Evolutionary conservation across 2,329 filamentous ascomycete genomes (phyloP).

Genomic region (Truncatella angustata): DNA sequence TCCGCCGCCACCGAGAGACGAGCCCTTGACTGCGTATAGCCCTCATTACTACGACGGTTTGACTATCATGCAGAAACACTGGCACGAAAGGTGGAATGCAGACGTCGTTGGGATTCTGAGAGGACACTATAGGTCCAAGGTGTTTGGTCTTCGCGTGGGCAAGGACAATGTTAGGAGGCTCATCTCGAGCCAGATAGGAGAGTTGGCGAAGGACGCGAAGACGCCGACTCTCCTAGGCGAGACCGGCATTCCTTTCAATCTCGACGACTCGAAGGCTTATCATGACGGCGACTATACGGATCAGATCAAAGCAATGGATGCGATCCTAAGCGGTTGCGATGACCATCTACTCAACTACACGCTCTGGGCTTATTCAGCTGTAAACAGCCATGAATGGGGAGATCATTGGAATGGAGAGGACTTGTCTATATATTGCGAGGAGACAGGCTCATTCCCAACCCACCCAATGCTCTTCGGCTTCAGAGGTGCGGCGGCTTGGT

Average conservation of each 20-base stretch:
- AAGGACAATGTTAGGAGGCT: slow-evolving; percentile 15
- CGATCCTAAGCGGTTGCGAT: slow-evolving; percentile 19
- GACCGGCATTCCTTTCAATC: slow-evolving; percentile 22
- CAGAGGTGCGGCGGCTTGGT: slow-evolving; percentile 19
- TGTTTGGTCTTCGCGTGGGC: slow-evolving; percentile 18
- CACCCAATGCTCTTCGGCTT: slow-evolving; percentile 14
- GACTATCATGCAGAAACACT: slow-evolving; percentile 22
- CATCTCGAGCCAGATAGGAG: slow-evolving; percentile 19
- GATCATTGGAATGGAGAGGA: slow-evolving; percentile 25
- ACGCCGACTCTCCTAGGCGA: slow-evolving; percentile 20
- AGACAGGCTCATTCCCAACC: slow-evolving; percentile 19
- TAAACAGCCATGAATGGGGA: slow-evolving; percentile 23
- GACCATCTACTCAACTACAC: slow-evolving; percentile 19
- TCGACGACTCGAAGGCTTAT: slow-evolving; percentile 20
- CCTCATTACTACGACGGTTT: slow-evolving; percentile 24
- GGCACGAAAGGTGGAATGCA: slow-evolving; percentile 23
- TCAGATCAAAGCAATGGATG: slow-evolving; percentile 21
- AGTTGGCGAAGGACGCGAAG: slow-evolving; percentile 15
- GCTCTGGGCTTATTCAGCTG: slow-evolving; percentile 19
- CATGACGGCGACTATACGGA: slow-evolving; percentile 18
- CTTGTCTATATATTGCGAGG: slow-evolving; percentile 19
- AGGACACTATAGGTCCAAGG: slow-evolving; percentile 18
- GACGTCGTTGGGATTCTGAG: slow-evolving; percentile 21
- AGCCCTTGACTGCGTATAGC: slow-evolving; percentile 17
- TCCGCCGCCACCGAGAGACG: slow-evolving; percentile 15